These are phyloP conservation scores for Elsinoe necatrix DNA, from an alignment of 2,329 filamentous ascomycete species.

Conservation along the genomic window DNA sequence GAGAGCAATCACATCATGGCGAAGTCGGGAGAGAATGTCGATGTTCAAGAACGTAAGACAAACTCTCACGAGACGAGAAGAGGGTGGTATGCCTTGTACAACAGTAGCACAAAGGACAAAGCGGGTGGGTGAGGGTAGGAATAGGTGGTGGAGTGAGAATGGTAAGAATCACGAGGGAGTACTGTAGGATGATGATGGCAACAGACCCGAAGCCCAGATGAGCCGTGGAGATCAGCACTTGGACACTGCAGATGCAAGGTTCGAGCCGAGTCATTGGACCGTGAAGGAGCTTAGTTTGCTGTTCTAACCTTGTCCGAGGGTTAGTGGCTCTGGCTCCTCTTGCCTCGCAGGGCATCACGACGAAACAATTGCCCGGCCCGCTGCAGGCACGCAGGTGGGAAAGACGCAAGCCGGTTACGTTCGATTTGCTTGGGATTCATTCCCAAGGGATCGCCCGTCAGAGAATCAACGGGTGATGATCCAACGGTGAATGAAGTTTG, in stretches of 20 bases:
- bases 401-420: slow-evolving; percentile 8
- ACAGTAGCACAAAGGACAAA: not conserved
- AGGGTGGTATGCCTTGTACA: not conserved
- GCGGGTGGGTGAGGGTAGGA: not conserved
- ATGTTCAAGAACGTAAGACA: not conserved
- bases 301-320: not conserved
- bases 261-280: slow-evolving; percentile 15
- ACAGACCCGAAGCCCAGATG: slow-evolving; percentile 11
- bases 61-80: not conserved
- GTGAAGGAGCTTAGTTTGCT: slow-evolving; percentile 11
- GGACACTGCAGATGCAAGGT: slow-evolving; percentile 13
- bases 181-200: slow-evolving; percentile 3
- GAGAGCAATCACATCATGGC: slow-evolving; percentile 14
- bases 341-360: not conserved
- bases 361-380: not conserved
- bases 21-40: not conserved
- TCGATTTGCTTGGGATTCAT: slow-evolving; percentile 8
- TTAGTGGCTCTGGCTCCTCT: not conserved
- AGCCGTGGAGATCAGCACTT: slow-evolving; percentile 14
- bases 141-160: slow-evolving; percentile 1
- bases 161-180: slow-evolving; percentile 10
- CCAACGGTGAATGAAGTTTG: not conserved
- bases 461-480: slow-evolving; percentile 11
- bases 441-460: slow-evolving; percentile 2
- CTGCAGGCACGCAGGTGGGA: not conserved